phyloP scores from a whole-genome alignment of 345 rosid species.

The Populus davidiana region DNA sequence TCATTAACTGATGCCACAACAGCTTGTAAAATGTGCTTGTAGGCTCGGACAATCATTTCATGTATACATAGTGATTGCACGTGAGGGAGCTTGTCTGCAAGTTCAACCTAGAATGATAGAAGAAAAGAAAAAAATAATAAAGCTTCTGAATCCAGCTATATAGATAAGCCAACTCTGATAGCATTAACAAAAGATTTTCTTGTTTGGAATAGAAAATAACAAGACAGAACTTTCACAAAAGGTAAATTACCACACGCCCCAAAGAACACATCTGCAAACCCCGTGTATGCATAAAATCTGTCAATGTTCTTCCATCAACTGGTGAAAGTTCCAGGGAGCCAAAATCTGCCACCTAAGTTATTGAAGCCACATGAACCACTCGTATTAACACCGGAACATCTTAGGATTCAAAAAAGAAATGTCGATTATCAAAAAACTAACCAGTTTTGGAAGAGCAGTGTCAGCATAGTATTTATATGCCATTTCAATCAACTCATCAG shows the following conservation, averaged over 20 bases:
- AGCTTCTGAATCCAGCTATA: not conserved
- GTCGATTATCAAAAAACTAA: constrained; percentile 29
- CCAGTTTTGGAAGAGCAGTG: constrained; percentile 36
- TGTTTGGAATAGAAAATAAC: not conserved
- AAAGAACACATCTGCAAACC: constrained; percentile 37
- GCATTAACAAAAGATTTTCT: not conserved
- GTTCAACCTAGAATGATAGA: constrained; percentile 27
- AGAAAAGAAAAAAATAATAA: not conserved
- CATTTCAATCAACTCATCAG: constrained; percentile 31
- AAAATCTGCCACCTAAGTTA: constrained; percentile 28
- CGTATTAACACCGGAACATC: constrained; percentile 15
- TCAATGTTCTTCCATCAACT: constrained; percentile 34
- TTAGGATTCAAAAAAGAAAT: not conserved
- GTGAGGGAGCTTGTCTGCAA: constrained; percentile 35
- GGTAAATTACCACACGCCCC: constrained; percentile 33
- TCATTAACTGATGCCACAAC: constrained; percentile 23
- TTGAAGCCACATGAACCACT: constrained; percentile 9
- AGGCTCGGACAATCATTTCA: constrained; percentile 37
- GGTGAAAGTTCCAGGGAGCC: constrained; percentile 25
- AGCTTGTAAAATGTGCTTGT: constrained; percentile 35
- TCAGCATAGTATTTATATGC: constrained; percentile 31
- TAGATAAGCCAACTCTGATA: not conserved
- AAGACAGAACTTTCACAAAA: not conserved
- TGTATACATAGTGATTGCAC: constrained; percentile 38
- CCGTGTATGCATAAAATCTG: constrained; percentile 38